Evolutionary conservation across 2,329 filamentous ascomycete species (phyloP).

Genomic region (Monilinia polystroma): DNA sequence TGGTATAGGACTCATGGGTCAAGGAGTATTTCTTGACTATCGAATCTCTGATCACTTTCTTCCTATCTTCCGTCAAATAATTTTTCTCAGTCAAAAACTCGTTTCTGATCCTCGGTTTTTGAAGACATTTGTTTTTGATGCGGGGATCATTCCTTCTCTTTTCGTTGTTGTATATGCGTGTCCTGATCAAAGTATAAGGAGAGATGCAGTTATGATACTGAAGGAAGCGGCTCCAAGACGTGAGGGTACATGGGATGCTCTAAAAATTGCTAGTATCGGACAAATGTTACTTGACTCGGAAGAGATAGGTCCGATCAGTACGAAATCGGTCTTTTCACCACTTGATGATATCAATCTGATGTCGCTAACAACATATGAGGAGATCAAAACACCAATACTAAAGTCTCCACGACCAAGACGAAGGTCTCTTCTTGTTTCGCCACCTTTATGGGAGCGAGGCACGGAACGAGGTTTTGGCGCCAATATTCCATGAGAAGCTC

Average conservation of each 20-base stretch:
- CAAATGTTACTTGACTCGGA: conserved; percentile 21
- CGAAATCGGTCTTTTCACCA: conserved; percentile 5
- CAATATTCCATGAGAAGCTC: not conserved
- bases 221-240: conserved; percentile 26
- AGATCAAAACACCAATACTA: conserved; percentile 14
- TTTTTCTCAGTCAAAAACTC: conserved; percentile 25
- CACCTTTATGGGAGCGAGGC: conserved; percentile 18
- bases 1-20: conserved; percentile 25
- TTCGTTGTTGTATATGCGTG: conserved; percentile 30
- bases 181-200: conserved; percentile 23
- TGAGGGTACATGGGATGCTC: conserved; percentile 31
- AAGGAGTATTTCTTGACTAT: conserved; percentile 22
- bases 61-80: conserved; percentile 26
- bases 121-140: conserved; percentile 33
- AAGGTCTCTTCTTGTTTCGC: conserved; percentile 21
- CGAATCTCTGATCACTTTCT: conserved; percentile 18
- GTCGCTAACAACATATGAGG: conserved; percentile 15
- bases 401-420: conserved; percentile 17
- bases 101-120: conserved; percentile 26
- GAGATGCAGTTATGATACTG: conserved; percentile 30
- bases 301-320: conserved; percentile 16
- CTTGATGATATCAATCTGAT: conserved; percentile 17
- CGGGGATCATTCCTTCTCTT: conserved; percentile 30
- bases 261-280: conserved; percentile 26
- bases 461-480: conserved; percentile 2